These are phyloP conservation scores for Pseudocercospora eumusae DNA, from an alignment of 2,329 filamentous ascomycete species.

Conservation along the genomic window DNA sequence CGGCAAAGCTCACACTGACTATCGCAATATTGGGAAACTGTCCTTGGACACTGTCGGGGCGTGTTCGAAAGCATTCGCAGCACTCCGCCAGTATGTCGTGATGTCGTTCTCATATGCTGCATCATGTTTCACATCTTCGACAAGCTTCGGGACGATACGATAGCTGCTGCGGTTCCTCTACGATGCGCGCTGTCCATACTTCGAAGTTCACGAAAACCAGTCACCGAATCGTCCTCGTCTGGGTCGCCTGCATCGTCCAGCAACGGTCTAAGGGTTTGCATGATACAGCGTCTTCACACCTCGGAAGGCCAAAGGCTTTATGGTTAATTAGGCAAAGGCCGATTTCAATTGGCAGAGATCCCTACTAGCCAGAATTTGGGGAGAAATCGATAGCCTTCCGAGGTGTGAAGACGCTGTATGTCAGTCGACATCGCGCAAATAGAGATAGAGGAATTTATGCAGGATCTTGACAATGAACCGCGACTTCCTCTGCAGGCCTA, in stretches of 20 bases:
- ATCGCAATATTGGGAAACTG: not conserved
- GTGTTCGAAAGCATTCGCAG: not conserved
- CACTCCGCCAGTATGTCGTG: conserved; percentile 2
- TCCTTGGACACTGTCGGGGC: not conserved
- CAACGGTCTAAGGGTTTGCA: not conserved
- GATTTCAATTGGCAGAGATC: no score
- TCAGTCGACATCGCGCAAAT: not conserved
- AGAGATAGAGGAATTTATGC: not conserved
- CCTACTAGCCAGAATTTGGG: no score
- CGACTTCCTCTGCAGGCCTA: not conserved
- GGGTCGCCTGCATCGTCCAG: not conserved
- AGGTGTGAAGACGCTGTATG: no score
- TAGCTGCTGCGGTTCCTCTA: conserved; percentile 1
- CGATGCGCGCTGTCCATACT: not conserved
- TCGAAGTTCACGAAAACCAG: not conserved
- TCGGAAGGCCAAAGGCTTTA: no score
- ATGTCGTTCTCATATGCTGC: conserved; percentile 8
- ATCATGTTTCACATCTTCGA: conserved; percentile 9
- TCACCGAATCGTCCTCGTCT: not conserved
- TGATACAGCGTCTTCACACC: no score
- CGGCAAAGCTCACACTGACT: not conserved
- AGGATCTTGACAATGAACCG: conserved; percentile 1
- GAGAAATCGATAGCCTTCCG: no score
- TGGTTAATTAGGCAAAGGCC: no score
- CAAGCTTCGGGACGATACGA: not conserved